Percentiles rank a stretch among this genome's conserved stretches.
Conservation (phyloP, 139 green algal genomes). For the Zygnema circumcarinatum region DNA sequence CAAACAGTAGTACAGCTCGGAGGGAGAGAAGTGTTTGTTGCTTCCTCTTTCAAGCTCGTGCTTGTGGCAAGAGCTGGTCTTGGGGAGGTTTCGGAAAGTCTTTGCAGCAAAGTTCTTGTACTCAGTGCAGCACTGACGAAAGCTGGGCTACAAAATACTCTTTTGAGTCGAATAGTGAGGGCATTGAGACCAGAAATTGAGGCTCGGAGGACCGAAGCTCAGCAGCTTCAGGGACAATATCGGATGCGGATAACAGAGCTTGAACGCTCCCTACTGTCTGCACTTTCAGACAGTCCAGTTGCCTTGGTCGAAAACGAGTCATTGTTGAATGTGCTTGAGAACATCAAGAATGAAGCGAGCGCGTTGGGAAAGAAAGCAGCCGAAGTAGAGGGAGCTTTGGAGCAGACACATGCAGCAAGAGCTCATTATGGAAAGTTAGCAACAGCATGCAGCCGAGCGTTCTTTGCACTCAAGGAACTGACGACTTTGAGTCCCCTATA, state of each 20-base stretch:
- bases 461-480: conserved; percentile 9
- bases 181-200: conserved; percentile 17
- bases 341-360: conserved; percentile 24
- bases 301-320: conserved; percentile 31
- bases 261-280: conserved; percentile 17
- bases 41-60: conserved; percentile 30
- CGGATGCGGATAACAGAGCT: conserved; percentile 18
- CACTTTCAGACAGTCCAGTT: neutral
- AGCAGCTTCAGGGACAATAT: conserved; percentile 26
- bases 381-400: conserved; percentile 13
- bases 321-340: conserved; percentile 1
- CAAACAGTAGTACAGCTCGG: conserved; percentile 10
- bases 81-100: neutral
- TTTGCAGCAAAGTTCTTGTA: conserved; percentile 12
- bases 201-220: neutral
- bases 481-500: conserved; percentile 5
- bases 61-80: neutral
- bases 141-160: neutral
- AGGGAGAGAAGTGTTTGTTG: conserved; percentile 10
- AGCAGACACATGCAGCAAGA: neutral
- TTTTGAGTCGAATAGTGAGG: neutral
- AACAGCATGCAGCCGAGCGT: neutral
- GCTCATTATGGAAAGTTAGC: conserved; percentile 10
- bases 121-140: conserved; percentile 25
- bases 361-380: neutral